phyloP scores from a whole-genome alignment of 805 yeast species.

The Pichia phayaonensis region DNA sequence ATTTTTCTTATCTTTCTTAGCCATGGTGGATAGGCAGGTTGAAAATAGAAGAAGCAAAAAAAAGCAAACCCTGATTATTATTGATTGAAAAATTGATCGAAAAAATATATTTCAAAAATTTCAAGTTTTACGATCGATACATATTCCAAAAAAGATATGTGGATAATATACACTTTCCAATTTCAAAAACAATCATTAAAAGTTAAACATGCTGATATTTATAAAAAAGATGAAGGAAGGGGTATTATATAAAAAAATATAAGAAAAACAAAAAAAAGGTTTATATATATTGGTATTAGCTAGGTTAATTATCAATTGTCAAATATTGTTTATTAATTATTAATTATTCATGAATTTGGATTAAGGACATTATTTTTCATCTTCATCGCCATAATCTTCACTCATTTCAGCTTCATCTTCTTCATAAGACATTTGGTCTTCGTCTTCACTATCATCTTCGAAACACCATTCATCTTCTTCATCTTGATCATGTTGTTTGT shows the following conservation, averaged over 20 bases:
- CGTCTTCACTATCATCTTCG: conserved; percentile 55
- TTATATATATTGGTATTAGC: not conserved
- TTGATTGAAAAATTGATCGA: not conserved
- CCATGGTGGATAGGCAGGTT: conserved; percentile 43
- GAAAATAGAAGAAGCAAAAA: not conserved
- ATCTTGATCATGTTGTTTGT: conserved; percentile 17
- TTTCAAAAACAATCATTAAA: not conserved
- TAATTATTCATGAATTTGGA: not conserved
- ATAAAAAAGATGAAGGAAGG: not conserved
- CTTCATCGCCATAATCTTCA: conserved; percentile 37
- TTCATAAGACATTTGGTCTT: conserved; percentile 35
- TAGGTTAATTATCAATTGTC: not conserved
- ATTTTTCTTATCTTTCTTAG: conserved; percentile 74
- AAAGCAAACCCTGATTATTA: not conserved
- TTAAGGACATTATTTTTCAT: conserved; percentile 15
- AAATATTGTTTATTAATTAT: not conserved
- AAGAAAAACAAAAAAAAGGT: not conserved
- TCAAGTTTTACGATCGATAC: not conserved
- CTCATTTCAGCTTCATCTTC: conserved; percentile 39
- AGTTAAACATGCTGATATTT: not conserved
- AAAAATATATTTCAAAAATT: not conserved
- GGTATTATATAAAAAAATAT: not conserved
- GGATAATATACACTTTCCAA: not conserved
- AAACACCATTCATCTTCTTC: conserved; percentile 47
- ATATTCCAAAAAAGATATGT: too few relatives aligned